Conservation (phyloP, 768 basidiomycete species). For the Pleurotus djamor region DNA sequence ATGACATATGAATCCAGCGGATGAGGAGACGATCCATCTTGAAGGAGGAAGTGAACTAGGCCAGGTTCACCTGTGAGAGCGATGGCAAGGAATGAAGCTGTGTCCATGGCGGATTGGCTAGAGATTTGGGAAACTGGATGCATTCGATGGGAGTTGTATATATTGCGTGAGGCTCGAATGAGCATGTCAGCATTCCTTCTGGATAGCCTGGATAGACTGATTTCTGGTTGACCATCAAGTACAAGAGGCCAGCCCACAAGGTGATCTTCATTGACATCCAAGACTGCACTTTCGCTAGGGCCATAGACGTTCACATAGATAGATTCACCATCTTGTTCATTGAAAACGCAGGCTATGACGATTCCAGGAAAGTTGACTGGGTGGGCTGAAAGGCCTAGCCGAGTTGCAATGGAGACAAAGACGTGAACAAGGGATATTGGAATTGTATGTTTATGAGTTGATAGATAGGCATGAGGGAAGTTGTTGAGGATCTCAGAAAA, state of each 20-base stretch:
- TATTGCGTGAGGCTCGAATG: constrained; percentile 33
- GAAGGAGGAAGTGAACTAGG: not conserved
- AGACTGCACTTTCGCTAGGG: constrained; percentile 25
- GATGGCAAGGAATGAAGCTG: constrained; percentile 7
- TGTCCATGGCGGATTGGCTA: not conserved
- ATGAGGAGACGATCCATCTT: not conserved
- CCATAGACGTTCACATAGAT: constrained; percentile 50
- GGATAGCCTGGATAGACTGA: constrained; percentile 17
- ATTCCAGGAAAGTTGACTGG: constrained; percentile 56
- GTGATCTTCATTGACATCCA: constrained; percentile 30
- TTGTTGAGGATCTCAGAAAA: constrained; percentile 48
- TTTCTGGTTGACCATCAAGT: constrained; percentile 18
- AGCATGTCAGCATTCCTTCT: constrained; percentile 32
- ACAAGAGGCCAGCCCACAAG: constrained; percentile 26
- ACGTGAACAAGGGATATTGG: constrained; percentile 61
- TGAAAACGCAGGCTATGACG: constrained; percentile 49
- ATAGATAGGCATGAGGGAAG: constrained; percentile 60
- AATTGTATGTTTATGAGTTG: constrained; percentile 44
- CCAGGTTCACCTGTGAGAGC: not conserved
- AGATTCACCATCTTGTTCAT: constrained; percentile 27
- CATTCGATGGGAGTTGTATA: constrained; percentile 25
- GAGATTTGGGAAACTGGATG: not conserved
- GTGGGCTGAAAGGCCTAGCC: constrained; percentile 47
- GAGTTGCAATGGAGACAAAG: constrained; percentile 51
- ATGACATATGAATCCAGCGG: not conserved